These are phyloP conservation scores for Pisolithus sp. DNA, from an alignment of 768 basidiomycete species.

Conservation along the genomic window DNA sequence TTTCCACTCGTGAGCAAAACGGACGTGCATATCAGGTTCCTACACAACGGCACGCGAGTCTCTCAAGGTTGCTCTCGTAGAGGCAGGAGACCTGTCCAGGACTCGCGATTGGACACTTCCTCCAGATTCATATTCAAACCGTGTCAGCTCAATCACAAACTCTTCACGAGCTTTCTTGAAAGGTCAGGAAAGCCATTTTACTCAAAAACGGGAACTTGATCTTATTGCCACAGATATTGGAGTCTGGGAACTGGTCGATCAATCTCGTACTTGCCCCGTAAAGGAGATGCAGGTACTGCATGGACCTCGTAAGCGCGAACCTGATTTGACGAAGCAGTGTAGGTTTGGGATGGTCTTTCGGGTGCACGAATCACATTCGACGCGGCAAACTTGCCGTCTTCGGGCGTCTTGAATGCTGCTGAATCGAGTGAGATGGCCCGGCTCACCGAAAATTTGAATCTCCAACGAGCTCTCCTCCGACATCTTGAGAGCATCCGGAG, in stretches of 20 bases:
- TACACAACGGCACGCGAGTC: slow-evolving; percentile 44
- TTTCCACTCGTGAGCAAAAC: neutral
- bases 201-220: neutral
- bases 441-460: slow-evolving; percentile 87
- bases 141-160: slow-evolving; percentile 83
- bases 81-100: slow-evolving; percentile 70
- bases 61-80: slow-evolving; percentile 66
- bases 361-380: slow-evolving; percentile 72
- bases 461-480: slow-evolving; percentile 77
- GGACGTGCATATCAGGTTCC: slow-evolving; percentile 37
- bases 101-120: slow-evolving; percentile 60
- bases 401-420: slow-evolving; percentile 18
- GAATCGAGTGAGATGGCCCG: slow-evolving; percentile 59
- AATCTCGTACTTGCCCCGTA: slow-evolving; percentile 59
- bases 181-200: slow-evolving; percentile 34
- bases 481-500: slow-evolving; percentile 47
- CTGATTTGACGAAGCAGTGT: slow-evolving; percentile 3
- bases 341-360: slow-evolving; percentile 93
- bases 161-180: slow-evolving; percentile 60
- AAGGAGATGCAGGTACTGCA: slow-evolving; percentile 76
- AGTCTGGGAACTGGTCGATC: slow-evolving; percentile 76
- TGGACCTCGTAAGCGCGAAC: neutral
- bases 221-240: slow-evolving; percentile 53
- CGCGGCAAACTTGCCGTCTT: slow-evolving; percentile 37
- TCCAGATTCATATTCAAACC: slow-evolving; percentile 61